Evolutionary conservation across 2,329 filamentous ascomycete genomes (phyloP).

Genomic region (Cylindrodendrum hubeiense): DNA sequence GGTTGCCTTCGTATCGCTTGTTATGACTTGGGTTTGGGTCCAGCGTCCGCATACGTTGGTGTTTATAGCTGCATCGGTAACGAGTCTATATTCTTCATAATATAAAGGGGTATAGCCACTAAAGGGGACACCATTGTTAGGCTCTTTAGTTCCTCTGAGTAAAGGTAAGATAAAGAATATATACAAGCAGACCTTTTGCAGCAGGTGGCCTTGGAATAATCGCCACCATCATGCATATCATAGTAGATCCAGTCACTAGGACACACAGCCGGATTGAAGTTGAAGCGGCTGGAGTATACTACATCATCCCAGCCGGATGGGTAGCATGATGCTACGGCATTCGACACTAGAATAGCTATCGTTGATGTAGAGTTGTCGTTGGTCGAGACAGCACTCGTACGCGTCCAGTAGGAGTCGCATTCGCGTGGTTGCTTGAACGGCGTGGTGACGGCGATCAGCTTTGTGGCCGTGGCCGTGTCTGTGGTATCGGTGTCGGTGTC

Average conservation of each 20-base stretch:
- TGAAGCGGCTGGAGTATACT: background rate
- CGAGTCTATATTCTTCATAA: background rate
- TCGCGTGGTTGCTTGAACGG: slow-evolving; percentile 4
- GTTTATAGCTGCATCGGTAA: background rate
- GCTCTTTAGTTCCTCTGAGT: background rate
- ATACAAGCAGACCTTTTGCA: background rate
- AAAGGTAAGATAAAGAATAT: background rate
- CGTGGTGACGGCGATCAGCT: slow-evolving; percentile 1
- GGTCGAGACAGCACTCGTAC: background rate
- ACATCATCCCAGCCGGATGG: slow-evolving; percentile 10
- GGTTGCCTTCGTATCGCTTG: background rate
- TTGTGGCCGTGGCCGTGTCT: background rate
- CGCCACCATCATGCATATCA: background rate
- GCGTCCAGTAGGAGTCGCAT: slow-evolving; percentile 1
- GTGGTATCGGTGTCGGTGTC: background rate
- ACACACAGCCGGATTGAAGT: background rate
- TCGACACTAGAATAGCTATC: background rate
- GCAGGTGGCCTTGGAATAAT: background rate
- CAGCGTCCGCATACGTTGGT: background rate
- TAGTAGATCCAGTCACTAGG: background rate
- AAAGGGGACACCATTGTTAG: background rate
- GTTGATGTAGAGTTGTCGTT: background rate
- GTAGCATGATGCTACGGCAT: background rate
- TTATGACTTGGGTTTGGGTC: background rate
- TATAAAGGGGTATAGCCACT: background rate